Evolutionary conservation across 805 yeast species (phyloP), one percentile per base, ranked within the genome.

Genomic region (Starmerella riodocensis): DNA sequence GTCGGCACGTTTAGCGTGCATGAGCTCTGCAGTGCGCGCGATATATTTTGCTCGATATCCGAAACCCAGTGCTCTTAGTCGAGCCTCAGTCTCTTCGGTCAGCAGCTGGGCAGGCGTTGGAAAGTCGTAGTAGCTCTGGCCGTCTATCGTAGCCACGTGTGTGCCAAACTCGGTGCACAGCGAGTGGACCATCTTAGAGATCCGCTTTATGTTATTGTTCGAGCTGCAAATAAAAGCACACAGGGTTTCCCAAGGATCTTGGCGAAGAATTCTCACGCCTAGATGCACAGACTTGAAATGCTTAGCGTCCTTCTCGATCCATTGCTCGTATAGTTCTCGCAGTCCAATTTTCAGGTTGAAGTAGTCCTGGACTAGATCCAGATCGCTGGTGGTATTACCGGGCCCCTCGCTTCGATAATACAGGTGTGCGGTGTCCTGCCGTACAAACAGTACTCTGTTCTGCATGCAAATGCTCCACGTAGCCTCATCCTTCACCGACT

Each of bases 221-320:
- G 93, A 77, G 2, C 94, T 83, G 60, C 97, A 91, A 9, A 91
- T 91, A 48, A 88, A 91, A 2, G 91, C 80, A 16, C 88, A 63
- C 32, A 85, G 63, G 31, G 88, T 84, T 50, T 91, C 98, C 97
- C 97, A 91, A 0, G 98, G 97, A 48, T 88, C 95, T 57, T 91
- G 97, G 27, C 86, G 67, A 21, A 91, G 66, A 46, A 88, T 83
- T 23, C 98, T 63, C 16, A 88, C 75, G 0, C 96, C 97, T 40
- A 74, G 73, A 12, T 37, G 45, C 26, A 35, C 36, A 3, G 40
- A 29, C 22, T 24, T 14, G 38, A 41, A 40, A 32, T 55, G 55
- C 36, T 56, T 59, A 33, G 84, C 93, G 16, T 59, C 66, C 1
- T 46, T 41, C 12, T 21, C n/a, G 2, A 66, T 48, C 95, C 97